A percentile compares a stretch with the other conserved stretches of the same genome.
These are phyloP conservation scores for Aspergillus latus DNA, from an alignment of 2,329 filamentous ascomycete species.

Conservation along the genomic window DNA sequence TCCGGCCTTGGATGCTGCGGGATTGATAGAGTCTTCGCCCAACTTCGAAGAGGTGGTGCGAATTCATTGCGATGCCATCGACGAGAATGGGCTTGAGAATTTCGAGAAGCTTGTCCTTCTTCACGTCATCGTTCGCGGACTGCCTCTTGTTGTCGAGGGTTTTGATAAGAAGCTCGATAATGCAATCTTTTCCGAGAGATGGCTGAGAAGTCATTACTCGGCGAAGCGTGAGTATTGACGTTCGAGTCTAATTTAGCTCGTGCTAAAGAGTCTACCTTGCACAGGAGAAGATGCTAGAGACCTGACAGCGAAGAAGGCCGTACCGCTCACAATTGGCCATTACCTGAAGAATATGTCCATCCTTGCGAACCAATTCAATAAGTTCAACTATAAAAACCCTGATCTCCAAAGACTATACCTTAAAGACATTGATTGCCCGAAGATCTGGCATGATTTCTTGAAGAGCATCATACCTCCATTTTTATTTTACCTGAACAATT, in stretches of 20 bases:
- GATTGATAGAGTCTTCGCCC: conserved; percentile 71
- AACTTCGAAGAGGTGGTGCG: conserved; percentile 88
- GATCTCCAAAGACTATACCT: conserved; percentile 84
- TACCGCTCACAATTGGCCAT: conserved; percentile 83
- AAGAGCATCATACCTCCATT: conserved; percentile 73
- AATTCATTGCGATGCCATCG: conserved; percentile 75
- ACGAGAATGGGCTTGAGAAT: conserved; percentile 69
- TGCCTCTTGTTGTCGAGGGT: conserved; percentile 86
- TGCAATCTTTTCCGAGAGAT: conserved; percentile 74
- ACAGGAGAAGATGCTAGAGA: conserved; percentile 82
- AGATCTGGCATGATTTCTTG: conserved; percentile 79
- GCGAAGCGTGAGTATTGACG: conserved; percentile 64
- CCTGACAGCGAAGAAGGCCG: conserved; percentile 67
- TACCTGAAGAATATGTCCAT: conserved; percentile 86
- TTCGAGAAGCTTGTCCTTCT: conserved; percentile 84
- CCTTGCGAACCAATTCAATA: conserved; percentile 77
- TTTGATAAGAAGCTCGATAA: conserved; percentile 75
- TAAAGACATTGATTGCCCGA: conserved; percentile 94
- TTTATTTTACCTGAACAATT: conserved; percentile 90
- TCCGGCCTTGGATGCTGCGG: conserved; percentile 75
- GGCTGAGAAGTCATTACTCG: conserved; percentile 76
- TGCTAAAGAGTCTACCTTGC: neutral
- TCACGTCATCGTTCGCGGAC: conserved; percentile 81
- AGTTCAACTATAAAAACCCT: conserved; percentile 73
- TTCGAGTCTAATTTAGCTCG: conserved; percentile 17